Conservation (phyloP, 2,329 filamentous ascomycete genomes). For the Alternaria triticimaculans region DNA sequence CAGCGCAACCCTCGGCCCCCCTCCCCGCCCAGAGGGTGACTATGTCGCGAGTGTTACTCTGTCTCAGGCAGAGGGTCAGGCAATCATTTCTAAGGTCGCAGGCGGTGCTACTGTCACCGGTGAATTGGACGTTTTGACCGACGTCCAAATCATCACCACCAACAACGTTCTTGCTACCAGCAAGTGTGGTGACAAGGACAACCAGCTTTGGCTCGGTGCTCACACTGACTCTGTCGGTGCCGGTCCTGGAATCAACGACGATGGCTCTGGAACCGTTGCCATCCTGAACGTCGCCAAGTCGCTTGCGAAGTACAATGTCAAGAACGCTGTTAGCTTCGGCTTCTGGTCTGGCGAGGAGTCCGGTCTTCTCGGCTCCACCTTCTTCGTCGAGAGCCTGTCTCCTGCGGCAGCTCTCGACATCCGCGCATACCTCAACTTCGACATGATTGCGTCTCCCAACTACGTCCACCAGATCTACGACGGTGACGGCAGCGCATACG, state of each 20-base stretch:
- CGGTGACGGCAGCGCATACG: slow-evolving; percentile 44
- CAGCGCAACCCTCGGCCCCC: slow-evolving; percentile 71
- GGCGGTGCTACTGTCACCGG: slow-evolving; percentile 49
- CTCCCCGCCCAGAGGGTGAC: slow-evolving; percentile 57
- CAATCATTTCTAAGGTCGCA: slow-evolving; percentile 58
- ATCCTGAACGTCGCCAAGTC: slow-evolving; percentile 48
- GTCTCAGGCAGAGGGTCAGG: slow-evolving; percentile 61
- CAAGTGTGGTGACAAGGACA: slow-evolving; percentile 45
- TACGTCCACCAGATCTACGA: slow-evolving; percentile 47
- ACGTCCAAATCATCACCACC: slow-evolving; percentile 57
- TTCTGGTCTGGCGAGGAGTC: slow-evolving; percentile 51
- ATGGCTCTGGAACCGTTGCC: slow-evolving; percentile 47
- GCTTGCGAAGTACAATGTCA: slow-evolving; percentile 46
- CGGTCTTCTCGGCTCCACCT: slow-evolving; percentile 45
- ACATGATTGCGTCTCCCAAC: slow-evolving; percentile 51
- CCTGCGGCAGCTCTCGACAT: slow-evolving; percentile 40
- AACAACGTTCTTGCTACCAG: slow-evolving; percentile 49
- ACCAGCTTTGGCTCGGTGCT: slow-evolving; percentile 45
- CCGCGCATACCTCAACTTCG: slow-evolving; percentile 52
- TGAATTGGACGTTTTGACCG: slow-evolving; percentile 52
- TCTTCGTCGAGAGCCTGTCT: slow-evolving; percentile 40
- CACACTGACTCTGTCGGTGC: slow-evolving; percentile 48
- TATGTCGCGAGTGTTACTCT: slow-evolving; percentile 75
- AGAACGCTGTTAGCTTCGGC: slow-evolving; percentile 50
- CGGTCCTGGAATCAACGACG: slow-evolving; percentile 52